Conservation (phyloP, 495 filamentous ascomycete species). For the Articulospora tetracladia region DNA sequence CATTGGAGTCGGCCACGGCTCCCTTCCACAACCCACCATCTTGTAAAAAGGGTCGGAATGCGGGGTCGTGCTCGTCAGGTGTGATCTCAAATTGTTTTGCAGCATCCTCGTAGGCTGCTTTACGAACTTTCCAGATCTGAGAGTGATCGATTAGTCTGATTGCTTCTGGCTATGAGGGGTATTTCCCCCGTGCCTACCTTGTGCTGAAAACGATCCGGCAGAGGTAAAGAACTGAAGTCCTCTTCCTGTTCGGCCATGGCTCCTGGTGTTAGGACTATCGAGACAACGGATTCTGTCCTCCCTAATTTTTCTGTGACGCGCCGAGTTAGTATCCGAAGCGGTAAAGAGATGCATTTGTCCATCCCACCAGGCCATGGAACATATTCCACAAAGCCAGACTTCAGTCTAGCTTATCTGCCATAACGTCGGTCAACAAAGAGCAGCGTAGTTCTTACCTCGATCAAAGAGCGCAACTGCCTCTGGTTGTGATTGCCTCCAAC, state of each 20-base stretch:
- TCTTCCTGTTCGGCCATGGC: slow-evolving; percentile 70
- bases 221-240: slow-evolving; percentile 77
- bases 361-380: slow-evolving; percentile 3
- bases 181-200: slow-evolving; percentile 61
- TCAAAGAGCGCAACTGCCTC: slow-evolving; percentile 6
- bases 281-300: slow-evolving; percentile 1
- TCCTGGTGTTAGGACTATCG: slow-evolving; percentile 10
- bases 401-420: neutral
- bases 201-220: slow-evolving; percentile 80
- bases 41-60: slow-evolving; percentile 80
- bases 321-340: slow-evolving; percentile 18
- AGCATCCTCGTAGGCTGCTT: slow-evolving; percentile 91
- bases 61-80: slow-evolving; percentile 81
- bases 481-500: slow-evolving; percentile 4
- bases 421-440: neutral
- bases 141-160: neutral
- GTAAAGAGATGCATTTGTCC: slow-evolving; percentile 8
- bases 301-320: slow-evolving; percentile 13
- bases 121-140: slow-evolving; percentile 95
- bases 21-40: slow-evolving; percentile 88
- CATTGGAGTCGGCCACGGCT: slow-evolving; percentile 92
- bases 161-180: neutral
- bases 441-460: slow-evolving; percentile 12
- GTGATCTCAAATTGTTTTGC: slow-evolving; percentile 80
- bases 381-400: neutral